Evolutionary conservation across 371 early-diverging fungal genomes (phyloP).

Genomic region (Mucor saturninus): DNA sequence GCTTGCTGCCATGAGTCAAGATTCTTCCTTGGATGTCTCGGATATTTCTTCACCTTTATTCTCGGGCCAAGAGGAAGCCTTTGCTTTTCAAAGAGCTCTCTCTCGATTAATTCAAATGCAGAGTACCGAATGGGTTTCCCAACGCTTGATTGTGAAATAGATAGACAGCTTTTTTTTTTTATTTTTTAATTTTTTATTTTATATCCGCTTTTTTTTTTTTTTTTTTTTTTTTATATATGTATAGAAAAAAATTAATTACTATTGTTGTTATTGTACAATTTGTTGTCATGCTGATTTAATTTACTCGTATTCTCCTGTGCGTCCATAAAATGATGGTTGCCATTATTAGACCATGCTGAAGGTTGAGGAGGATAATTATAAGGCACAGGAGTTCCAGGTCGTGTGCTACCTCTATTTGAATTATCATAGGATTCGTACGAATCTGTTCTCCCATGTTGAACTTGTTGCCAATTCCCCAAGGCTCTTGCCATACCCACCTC

Average conservation of each 20-base stretch:
- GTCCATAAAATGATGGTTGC: not conserved
- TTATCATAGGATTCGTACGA: constrained; percentile 21
- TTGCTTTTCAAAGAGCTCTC: constrained; percentile 94
- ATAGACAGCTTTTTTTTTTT: not conserved
- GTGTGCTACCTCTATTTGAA: constrained; percentile 2
- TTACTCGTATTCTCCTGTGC: not conserved
- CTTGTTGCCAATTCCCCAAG: constrained; percentile 27
- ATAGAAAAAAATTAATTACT: not conserved
- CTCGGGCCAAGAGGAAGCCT: constrained; percentile 91
- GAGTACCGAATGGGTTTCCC: constrained; percentile 57
- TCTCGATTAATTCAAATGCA: constrained; percentile 94
- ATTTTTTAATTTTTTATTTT: not conserved
- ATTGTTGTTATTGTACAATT: constrained; percentile 4
- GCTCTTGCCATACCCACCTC: constrained; percentile 20
- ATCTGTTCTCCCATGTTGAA: constrained; percentile 24
- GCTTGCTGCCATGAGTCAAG: constrained; percentile 42
- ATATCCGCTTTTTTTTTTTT: too few relatives aligned
- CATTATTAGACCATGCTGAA: not conserved
- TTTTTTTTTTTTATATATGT: too few relatives aligned
- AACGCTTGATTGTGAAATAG: constrained; percentile 22
- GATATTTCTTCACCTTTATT: constrained; percentile 70
- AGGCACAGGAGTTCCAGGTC: constrained; percentile 17
- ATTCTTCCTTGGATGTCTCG: constrained; percentile 40
- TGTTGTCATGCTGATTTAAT: not conserved
- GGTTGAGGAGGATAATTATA: constrained; percentile 1